phyloP scores from a whole-genome alignment of 2,329 filamentous ascomycete genomes.

The Emydomyces testavorans region DNA sequence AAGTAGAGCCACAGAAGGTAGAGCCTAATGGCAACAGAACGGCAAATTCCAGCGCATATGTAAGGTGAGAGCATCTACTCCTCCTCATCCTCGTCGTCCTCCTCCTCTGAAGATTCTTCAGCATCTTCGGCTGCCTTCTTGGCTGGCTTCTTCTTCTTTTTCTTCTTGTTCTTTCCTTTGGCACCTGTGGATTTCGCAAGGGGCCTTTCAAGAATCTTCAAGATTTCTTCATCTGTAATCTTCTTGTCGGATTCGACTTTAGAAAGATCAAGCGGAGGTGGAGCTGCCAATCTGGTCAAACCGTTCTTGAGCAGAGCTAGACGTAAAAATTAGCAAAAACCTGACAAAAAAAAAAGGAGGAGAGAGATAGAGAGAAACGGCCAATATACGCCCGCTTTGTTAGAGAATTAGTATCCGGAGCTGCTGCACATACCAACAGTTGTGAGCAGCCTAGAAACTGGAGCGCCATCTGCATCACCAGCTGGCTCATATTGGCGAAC shows the following conservation, averaged over 20 bases:
- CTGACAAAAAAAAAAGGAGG: neutral
- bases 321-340: slow-evolving; percentile 17
- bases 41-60: neutral
- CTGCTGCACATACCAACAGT: slow-evolving; percentile 65
- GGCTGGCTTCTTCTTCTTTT: slow-evolving; percentile 64
- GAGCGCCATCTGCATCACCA: slow-evolving; percentile 77
- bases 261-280: slow-evolving; percentile 62
- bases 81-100: slow-evolving; percentile 31
- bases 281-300: slow-evolving; percentile 69
- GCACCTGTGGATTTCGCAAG: slow-evolving; percentile 50
- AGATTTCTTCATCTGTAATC: slow-evolving; percentile 88
- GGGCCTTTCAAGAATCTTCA: slow-evolving; percentile 87
- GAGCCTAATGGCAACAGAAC: neutral
- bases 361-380: neutral
- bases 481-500: slow-evolving; percentile 94
- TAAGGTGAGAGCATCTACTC: slow-evolving; percentile 25
- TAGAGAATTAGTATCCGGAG: neutral
- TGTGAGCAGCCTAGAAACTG: slow-evolving; percentile 77
- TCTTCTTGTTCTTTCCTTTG: slow-evolving; percentile 83
- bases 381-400: neutral
- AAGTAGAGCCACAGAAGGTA: neutral
- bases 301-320: slow-evolving; percentile 96
- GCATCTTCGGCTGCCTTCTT: slow-evolving; percentile 37
- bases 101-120: slow-evolving; percentile 26
- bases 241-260: slow-evolving; percentile 95